Conservation (phyloP, 2,329 filamentous ascomycete genomes). For the Paraphoma chrysanthemicola region DNA sequence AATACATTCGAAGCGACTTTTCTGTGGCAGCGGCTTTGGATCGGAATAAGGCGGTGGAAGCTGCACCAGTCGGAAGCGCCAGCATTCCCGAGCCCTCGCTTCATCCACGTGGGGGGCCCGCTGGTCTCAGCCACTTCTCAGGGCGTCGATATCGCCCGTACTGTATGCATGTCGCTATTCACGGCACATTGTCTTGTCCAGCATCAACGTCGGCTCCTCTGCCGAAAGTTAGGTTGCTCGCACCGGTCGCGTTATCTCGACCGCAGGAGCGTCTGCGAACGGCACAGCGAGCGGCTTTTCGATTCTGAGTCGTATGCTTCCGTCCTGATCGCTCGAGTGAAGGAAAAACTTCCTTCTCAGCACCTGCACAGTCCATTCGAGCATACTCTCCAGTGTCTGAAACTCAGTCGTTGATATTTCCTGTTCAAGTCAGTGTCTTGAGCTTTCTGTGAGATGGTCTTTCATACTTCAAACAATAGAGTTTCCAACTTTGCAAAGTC, state of each 20-base stretch:
- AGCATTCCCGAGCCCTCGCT: constrained; percentile 10
- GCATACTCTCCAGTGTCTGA: constrained; percentile 57
- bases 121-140: not conserved
- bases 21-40: not conserved
- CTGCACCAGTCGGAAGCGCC: constrained; percentile 3
- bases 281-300: constrained; percentile 78
- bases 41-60: not conserved
- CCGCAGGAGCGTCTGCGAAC: constrained; percentile 73
- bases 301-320: constrained; percentile 66
- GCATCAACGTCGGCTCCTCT: too few relatives aligned
- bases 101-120: constrained; percentile 18
- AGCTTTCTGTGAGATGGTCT: not conserved
- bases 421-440: constrained; percentile 34
- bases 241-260: constrained; percentile 61
- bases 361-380: constrained; percentile 49
- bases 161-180: not conserved
- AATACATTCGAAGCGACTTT: not conserved
- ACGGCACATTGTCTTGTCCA: too few relatives aligned
- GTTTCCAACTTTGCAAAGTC: constrained; percentile 64
- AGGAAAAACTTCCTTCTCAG: constrained; percentile 49
- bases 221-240: constrained; percentile 1
- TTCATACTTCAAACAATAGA: constrained; percentile 66
- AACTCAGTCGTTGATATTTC: constrained; percentile 52
- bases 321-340: constrained; percentile 43
- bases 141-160: not conserved